Evolutionary conservation across 148 eudicot species (phyloP).

Genomic region (Tetragonia tetragonoides): DNA sequence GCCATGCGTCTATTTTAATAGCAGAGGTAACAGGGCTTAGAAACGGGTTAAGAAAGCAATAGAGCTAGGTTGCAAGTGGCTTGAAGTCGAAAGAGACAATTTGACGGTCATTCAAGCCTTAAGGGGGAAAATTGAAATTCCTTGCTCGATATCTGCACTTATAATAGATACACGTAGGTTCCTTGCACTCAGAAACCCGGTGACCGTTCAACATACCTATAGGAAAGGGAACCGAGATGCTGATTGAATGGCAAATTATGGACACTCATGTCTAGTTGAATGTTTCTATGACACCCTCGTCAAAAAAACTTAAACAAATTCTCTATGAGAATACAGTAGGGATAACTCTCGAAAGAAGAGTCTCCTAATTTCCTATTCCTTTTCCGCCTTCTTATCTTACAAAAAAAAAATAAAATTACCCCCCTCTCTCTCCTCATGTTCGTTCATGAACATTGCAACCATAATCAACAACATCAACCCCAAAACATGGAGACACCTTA

Average conservation of each 20-base stretch:
- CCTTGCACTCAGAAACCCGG: not conserved
- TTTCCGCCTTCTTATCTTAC: no score
- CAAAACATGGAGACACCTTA: constrained; percentile 19
- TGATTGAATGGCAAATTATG: not conserved
- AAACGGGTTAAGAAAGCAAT: not conserved
- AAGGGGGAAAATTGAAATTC: not conserved
- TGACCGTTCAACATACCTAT: not conserved
- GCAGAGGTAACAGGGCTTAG: not conserved
- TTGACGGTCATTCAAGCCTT: not conserved
- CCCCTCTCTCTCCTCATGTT: no score
- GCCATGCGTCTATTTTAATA: no score
- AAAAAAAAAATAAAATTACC: no score
- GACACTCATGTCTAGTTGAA: not conserved
- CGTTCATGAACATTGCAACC: not conserved
- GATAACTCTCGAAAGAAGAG: no score
- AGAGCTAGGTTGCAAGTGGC: not conserved
- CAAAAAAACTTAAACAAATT: no score
- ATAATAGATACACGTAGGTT: not conserved
- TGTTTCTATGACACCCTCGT: no score
- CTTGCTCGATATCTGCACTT: not conserved
- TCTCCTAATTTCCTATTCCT: no score
- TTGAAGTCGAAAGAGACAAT: not conserved
- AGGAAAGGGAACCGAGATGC: not conserved
- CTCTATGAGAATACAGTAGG: no score
- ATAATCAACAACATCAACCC: constrained; percentile 11